Percentiles rank a stretch among this genome's conserved stretches.
Evolutionary conservation across 805 yeast genomes (phyloP).

Genomic region (Kluyveromyces nonfermentans): DNA sequence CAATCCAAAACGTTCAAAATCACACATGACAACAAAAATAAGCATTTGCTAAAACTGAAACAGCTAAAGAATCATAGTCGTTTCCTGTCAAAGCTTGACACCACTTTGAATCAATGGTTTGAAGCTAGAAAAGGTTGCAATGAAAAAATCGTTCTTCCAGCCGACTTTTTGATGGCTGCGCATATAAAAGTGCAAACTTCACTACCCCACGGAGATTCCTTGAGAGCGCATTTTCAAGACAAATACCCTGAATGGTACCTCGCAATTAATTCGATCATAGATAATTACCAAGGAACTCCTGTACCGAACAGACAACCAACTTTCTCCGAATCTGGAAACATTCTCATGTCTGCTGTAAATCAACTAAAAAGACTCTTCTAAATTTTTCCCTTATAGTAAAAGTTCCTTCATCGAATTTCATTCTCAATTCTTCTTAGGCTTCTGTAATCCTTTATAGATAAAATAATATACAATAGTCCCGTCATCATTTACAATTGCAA

Average conservation of each 20-base stretch:
- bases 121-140: slow-evolving; percentile 9
- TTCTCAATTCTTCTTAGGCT: slow-evolving; percentile 46
- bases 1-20: slow-evolving; percentile 25
- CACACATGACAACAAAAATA: slow-evolving; percentile 15
- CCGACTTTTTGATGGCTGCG: slow-evolving; percentile 20
- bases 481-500: slow-evolving; percentile 53
- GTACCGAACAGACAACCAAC: slow-evolving; percentile 13
- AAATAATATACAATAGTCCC: slow-evolving; percentile 66
- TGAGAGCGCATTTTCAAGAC: slow-evolving; percentile 10
- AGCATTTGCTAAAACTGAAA: slow-evolving; percentile 15
- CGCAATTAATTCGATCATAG: slow-evolving; percentile 5
- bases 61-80: slow-evolving; percentile 15
- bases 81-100: slow-evolving; percentile 12
- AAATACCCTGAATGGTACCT: slow-evolving; percentile 8
- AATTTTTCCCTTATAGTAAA: neutral
- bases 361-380: slow-evolving; percentile 2
- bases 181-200: slow-evolving; percentile 18
- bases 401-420: neutral
- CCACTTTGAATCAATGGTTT: slow-evolving; percentile 15
- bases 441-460: slow-evolving; percentile 54
- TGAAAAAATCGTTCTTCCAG: slow-evolving; percentile 7
- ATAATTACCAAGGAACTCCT: slow-evolving; percentile 3
- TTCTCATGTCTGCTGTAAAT: slow-evolving; percentile 19
- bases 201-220: slow-evolving; percentile 18
- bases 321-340: slow-evolving; percentile 24